phyloP scores from a whole-genome alignment of 768 basidiomycete species.

The Suillus paluster region DNA sequence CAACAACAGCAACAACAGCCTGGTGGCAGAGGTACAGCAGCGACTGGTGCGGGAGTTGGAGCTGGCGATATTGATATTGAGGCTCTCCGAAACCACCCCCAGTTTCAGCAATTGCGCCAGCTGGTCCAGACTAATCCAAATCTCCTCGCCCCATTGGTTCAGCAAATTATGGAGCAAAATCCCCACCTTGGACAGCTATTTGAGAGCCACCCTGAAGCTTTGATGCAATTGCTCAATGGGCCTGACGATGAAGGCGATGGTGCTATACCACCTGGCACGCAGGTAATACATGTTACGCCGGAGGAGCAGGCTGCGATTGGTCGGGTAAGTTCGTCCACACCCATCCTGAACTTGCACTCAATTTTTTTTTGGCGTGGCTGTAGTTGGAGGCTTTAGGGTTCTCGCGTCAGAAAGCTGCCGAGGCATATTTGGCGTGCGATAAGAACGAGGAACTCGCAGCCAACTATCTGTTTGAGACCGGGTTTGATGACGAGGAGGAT shows the following conservation, averaged over 20 bases:
- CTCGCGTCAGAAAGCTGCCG: slow-evolving; percentile 73
- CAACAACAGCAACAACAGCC: slow-evolving; percentile 63
- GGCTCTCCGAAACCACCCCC: slow-evolving; percentile 62
- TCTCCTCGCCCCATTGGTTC: slow-evolving; percentile 77
- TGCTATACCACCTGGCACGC: slow-evolving; percentile 49
- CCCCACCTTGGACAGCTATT: slow-evolving; percentile 75
- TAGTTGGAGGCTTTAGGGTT: slow-evolving; percentile 92
- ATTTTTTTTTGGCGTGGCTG: slow-evolving; percentile 7
- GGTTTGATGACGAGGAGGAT: slow-evolving; percentile 51
- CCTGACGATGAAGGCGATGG: slow-evolving; percentile 43
- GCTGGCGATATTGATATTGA: slow-evolving; percentile 46
- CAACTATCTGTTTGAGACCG: slow-evolving; percentile 85
- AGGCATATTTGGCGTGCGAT: slow-evolving; percentile 95
- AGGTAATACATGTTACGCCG: slow-evolving; percentile 76
- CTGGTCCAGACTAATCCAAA: slow-evolving; percentile 78
- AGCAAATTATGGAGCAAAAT: slow-evolving; percentile 77
- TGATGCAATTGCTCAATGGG: slow-evolving; percentile 66
- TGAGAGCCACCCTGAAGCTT: slow-evolving; percentile 69
- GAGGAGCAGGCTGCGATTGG: slow-evolving; percentile 91
- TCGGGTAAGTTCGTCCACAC: slow-evolving; percentile 59
- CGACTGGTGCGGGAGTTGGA: slow-evolving; percentile 29
- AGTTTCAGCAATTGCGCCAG: slow-evolving; percentile 74
- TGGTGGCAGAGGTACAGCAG: slow-evolving; percentile 37
- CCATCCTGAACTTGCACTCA: background rate
- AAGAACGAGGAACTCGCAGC: slow-evolving; percentile 97